phyloP scores from a whole-genome alignment of 1,284 basidiomycete genomes.

The Ceratorhiza oryzae-sativae region DNA sequence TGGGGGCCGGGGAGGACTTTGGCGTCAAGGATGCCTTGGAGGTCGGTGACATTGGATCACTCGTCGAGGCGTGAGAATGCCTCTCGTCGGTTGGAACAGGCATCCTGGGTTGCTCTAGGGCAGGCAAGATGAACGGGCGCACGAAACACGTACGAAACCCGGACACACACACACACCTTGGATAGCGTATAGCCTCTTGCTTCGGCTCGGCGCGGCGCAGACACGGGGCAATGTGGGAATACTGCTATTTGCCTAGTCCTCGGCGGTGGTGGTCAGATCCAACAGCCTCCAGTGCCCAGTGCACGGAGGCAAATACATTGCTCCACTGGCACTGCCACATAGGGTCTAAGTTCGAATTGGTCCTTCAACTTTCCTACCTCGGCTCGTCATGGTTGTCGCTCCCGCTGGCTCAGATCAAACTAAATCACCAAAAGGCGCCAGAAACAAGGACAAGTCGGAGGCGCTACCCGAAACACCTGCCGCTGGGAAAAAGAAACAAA shows the following conservation, averaged over 20 bases:
- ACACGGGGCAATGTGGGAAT: not conserved
- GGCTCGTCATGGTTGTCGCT: conserved; percentile 20
- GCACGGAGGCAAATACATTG: conserved; percentile 19
- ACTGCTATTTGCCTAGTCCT: not conserved
- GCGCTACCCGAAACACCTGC: not conserved
- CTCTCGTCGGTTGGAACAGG: conserved; percentile 21
- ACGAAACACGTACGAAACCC: not conserved
- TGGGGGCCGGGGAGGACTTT: conserved; percentile 20
- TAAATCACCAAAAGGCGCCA: conserved; percentile 6
- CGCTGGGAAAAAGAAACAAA: conserved; percentile 1
- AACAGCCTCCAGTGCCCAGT: conserved; percentile 7
- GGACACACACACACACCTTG: too few relatives aligned
- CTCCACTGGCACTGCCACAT: conserved; percentile 20
- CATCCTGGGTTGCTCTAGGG: conserved; percentile 11
- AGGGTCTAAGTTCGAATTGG: conserved; percentile 23
- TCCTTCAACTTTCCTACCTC: conserved; percentile 19
- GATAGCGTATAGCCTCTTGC: too few relatives aligned
- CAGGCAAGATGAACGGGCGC: not conserved
- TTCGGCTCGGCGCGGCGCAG: not conserved
- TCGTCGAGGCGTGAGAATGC: conserved; percentile 2
- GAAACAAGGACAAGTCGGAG: not conserved
- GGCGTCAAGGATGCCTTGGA: conserved; percentile 8
- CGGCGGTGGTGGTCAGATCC: conserved; percentile 9
- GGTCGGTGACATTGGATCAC: conserved; percentile 1
- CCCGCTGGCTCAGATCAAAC: not conserved